These are phyloP conservation scores for Gyrodon lividus DNA, from an alignment of 768 basidiomycete species.

Conservation along the genomic window DNA sequence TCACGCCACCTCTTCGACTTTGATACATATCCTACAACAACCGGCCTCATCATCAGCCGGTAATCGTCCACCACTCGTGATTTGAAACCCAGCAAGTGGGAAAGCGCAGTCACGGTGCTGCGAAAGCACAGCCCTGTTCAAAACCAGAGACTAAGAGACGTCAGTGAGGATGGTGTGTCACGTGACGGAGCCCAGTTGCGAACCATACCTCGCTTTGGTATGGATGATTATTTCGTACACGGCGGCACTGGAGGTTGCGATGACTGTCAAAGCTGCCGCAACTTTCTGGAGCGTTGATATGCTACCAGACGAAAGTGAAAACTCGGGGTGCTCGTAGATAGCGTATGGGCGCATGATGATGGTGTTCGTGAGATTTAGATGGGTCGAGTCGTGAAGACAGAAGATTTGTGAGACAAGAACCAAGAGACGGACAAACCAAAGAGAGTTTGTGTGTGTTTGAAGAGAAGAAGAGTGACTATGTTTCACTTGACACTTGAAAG, in stretches of 20 bases:
- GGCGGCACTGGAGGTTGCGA: slow-evolving; percentile 34
- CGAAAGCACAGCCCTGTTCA: neutral
- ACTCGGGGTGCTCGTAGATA: slow-evolving; percentile 35
- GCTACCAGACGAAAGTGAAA: slow-evolving; percentile 27
- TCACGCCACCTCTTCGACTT: neutral
- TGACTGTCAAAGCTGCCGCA: slow-evolving; percentile 26
- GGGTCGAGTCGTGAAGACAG: neutral
- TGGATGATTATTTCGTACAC: slow-evolving; percentile 28
- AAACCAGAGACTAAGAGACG: neutral
- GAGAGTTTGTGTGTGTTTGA: neutral
- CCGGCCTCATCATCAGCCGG: slow-evolving; percentile 1
- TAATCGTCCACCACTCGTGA: neutral
- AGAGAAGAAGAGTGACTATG: neutral
- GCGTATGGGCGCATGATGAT: slow-evolving; percentile 32
- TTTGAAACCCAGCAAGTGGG: neutral
- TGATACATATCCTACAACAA: slow-evolving; percentile 18
- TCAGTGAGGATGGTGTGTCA: neutral
- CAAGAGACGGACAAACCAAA: neutral
- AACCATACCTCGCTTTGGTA: slow-evolving; percentile 19
- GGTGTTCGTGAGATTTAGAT: neutral
- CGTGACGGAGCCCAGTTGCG: neutral
- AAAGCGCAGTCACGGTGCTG: neutral
- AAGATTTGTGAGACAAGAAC: no score
- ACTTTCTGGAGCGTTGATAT: slow-evolving; percentile 23
- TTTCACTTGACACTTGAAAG: neutral